A percentile compares a stretch with the other conserved stretches of the same genome.
phyloP scores from a whole-genome alignment of 805 yeast species.

The Teunomyces aglyptinius region DNA sequence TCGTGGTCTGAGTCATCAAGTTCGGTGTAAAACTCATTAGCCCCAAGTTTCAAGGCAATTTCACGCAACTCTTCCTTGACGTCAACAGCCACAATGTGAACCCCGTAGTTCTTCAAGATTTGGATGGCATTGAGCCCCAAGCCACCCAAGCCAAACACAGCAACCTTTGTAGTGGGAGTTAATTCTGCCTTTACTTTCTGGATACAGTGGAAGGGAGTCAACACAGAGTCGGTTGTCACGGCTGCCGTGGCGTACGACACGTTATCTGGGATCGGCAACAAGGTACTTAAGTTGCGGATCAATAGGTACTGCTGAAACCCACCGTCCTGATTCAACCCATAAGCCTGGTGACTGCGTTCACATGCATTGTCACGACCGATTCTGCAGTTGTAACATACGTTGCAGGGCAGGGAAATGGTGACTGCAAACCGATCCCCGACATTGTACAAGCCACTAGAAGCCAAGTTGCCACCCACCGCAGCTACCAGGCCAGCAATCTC shows the following conservation, averaged over 20 bases:
- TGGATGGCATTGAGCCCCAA: conserved; percentile 45
- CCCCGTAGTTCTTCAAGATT: conserved; percentile 31
- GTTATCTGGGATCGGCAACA: conserved; percentile 40
- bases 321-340: conserved; percentile 38
- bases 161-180: conserved; percentile 34
- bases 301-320: conserved; percentile 42
- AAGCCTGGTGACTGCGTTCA: conserved; percentile 18
- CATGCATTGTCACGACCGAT: conserved; percentile 35
- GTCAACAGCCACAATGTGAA: conserved; percentile 35
- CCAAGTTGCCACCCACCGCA: conserved; percentile 27
- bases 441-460: conserved; percentile 20
- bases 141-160: conserved; percentile 43
- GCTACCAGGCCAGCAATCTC: conserved; percentile 42
- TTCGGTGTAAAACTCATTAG: conserved; percentile 40
- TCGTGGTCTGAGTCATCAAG: conserved; percentile 22
- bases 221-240: conserved; percentile 40
- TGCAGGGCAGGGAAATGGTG: conserved; percentile 32
- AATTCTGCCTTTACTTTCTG: conserved; percentile 29
- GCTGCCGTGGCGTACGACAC: conserved; percentile 41
- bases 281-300: conserved; percentile 31
- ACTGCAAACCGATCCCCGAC: conserved; percentile 32
- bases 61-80: conserved; percentile 23
- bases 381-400: conserved; percentile 34
- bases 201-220: conserved; percentile 44
- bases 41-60: conserved; percentile 36